Evolutionary conservation across 2,329 filamentous ascomycete genomes (phyloP).

Genomic region (Scedosporium boydii): DNA sequence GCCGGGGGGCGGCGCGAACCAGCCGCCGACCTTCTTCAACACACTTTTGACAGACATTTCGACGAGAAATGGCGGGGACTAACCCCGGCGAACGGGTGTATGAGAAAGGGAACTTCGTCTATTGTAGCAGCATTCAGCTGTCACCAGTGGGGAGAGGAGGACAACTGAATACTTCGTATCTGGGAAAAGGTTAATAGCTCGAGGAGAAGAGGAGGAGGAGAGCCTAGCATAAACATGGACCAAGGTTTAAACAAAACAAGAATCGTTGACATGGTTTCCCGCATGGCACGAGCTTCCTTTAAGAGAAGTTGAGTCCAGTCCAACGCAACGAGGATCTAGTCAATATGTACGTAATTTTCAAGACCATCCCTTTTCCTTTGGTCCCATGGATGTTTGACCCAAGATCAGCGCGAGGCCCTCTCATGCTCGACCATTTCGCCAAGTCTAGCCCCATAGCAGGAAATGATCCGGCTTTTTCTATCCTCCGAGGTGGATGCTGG

Average conservation of each 20-base stretch:
- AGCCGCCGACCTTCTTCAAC: constrained; percentile 21
- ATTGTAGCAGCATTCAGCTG: not conserved
- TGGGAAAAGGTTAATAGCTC: not conserved
- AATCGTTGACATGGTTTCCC: not conserved
- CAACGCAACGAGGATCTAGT: not conserved
- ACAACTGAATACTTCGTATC: not conserved
- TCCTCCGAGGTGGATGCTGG: not conserved
- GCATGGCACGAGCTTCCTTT: not conserved
- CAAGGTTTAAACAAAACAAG: too few species aligned
- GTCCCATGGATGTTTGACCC: not conserved
- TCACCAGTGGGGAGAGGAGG: not conserved
- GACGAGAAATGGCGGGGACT: too few species aligned
- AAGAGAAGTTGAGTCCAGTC: not conserved
- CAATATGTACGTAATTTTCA: not conserved
- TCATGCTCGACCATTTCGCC: not conserved
- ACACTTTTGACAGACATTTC: constrained; percentile 4
- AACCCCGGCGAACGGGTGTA: not conserved
- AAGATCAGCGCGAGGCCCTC: not conserved
- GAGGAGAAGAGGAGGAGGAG: too few species aligned
- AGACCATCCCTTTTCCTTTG: not conserved
- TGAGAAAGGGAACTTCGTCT: not conserved
- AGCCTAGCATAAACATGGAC: too few species aligned
- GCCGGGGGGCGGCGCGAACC: constrained; percentile 24
- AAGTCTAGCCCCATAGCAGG: not conserved
- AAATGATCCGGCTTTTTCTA: not conserved